Percentiles rank a stretch among this genome's conserved stretches.
phyloP scores from a whole-genome alignment of 495 filamentous ascomycete species.

The Friedmanniomyces simplex region DNA sequence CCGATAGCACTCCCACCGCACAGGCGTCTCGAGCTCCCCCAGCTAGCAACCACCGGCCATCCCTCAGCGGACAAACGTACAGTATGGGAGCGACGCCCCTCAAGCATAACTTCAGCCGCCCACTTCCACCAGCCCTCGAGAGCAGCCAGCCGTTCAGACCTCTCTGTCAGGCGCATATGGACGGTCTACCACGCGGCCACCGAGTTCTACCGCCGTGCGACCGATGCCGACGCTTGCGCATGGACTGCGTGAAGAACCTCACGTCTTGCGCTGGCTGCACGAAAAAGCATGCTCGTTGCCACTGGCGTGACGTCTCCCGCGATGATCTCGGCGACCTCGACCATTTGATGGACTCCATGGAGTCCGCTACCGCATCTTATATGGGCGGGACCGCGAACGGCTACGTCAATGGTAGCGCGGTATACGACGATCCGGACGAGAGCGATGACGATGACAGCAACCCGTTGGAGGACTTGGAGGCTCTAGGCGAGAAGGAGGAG shows the following conservation, averaged over 20 bases:
- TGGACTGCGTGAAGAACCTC: slow-evolving; percentile 73
- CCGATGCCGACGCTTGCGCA: slow-evolving; percentile 65
- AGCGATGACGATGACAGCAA: slow-evolving; percentile 21
- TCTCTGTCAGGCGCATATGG: slow-evolving; percentile 40
- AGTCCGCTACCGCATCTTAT: neutral
- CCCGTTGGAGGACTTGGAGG: slow-evolving; percentile 20
- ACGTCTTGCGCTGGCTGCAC: slow-evolving; percentile 81
- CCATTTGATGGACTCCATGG: slow-evolving; percentile 11
- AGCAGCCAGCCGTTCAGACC: slow-evolving; percentile 18
- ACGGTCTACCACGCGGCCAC: slow-evolving; percentile 61
- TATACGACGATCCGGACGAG: neutral
- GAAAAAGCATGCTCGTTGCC: slow-evolving; percentile 77
- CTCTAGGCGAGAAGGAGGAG: slow-evolving; percentile 19
- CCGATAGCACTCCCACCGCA: neutral
- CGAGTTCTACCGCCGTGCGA: slow-evolving; percentile 70
- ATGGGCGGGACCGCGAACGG: neutral
- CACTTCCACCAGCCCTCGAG: slow-evolving; percentile 16
- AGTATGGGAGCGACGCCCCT: neutral
- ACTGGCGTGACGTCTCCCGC: slow-evolving; percentile 66
- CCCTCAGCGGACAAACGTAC: neutral
- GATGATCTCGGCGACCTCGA: slow-evolving; percentile 44
- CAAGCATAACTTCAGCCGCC: slow-evolving; percentile 22
- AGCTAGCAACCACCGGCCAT: slow-evolving; percentile 1
- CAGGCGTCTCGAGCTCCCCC: neutral
- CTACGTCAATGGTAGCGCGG: slow-evolving; percentile 6